phyloP scores from a whole-genome alignment of 768 basidiomycete genomes.

The Amanita pseudoporphyria region DNA sequence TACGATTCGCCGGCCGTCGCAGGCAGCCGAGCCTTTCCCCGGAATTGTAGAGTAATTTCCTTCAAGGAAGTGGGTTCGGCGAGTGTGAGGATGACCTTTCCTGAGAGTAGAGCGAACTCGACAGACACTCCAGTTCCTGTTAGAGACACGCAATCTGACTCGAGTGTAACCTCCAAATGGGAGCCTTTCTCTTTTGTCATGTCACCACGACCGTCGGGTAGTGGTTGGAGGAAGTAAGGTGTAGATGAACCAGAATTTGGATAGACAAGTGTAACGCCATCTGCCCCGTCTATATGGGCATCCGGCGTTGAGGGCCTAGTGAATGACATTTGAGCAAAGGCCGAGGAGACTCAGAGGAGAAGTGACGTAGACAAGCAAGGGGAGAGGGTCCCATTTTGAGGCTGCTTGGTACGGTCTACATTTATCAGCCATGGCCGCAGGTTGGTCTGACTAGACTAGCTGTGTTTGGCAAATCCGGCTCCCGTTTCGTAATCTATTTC shows the following conservation, averaged over 20 bases:
- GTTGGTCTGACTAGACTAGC: no score
- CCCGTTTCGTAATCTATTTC: no score
- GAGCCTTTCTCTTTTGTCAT: conserved; percentile 38
- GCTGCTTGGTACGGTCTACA: no score
- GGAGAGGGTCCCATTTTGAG: no score
- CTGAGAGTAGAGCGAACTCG: conserved; percentile 73
- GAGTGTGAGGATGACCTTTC: conserved; percentile 72
- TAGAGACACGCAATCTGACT: conserved; percentile 59
- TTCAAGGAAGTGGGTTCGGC: conserved; percentile 76
- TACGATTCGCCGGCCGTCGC: conserved; percentile 48
- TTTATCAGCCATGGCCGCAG: no score
- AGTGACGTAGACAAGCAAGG: not conserved
- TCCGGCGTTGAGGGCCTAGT: conserved; percentile 4
- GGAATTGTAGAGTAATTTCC: conserved; percentile 76
- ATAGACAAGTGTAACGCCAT: not conserved
- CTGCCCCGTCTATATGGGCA: not conserved
- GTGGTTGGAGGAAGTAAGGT: not conserved
- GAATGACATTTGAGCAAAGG: not conserved
- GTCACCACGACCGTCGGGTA: conserved; percentile 16
- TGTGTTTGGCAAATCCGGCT: not conserved
- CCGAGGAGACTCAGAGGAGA: not conserved
- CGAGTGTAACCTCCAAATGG: conserved; percentile 70
- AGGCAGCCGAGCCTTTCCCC: conserved; percentile 74
- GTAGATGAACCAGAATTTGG: conserved; percentile 1
- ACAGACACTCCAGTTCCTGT: conserved; percentile 77